These are phyloP conservation scores for Metschnikowia borealis DNA, from an alignment of 805 yeast genomes.

Conservation along the genomic window DNA sequence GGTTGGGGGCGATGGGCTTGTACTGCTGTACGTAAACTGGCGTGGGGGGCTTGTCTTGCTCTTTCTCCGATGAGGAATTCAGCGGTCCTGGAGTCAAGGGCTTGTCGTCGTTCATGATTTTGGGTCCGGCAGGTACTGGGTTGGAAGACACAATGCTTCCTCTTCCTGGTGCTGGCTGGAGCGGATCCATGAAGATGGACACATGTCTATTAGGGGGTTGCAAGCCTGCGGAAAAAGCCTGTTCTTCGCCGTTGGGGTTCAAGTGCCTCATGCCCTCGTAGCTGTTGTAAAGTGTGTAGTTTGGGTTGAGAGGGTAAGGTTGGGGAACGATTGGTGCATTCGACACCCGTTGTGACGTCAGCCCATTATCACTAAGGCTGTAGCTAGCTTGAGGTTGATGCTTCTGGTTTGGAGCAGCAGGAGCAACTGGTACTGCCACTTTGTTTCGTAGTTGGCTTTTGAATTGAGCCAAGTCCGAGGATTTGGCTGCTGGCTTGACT, in stretches of 20 bases:
- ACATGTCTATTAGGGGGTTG: constrained; percentile 30
- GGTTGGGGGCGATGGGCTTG: constrained; percentile 15
- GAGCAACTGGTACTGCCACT: constrained; percentile 1
- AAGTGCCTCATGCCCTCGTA: constrained; percentile 10
- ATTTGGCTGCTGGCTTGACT: constrained; percentile 6
- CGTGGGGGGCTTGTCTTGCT: constrained; percentile 1
- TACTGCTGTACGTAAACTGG: constrained; percentile 15
- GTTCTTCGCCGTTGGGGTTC: constrained; percentile 1
- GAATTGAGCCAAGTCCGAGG: constrained; percentile 8
- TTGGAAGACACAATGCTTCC: neutral
- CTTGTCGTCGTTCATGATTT: constrained; percentile 2
- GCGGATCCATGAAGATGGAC: constrained; percentile 39
- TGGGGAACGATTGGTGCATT: constrained; percentile 30
- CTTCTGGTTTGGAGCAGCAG: neutral
- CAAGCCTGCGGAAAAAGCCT: neutral
- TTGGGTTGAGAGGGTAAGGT: constrained; percentile 34
- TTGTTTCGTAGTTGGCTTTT: constrained; percentile 11
- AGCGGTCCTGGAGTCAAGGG: constrained; percentile 1
- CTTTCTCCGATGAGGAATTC: neutral
- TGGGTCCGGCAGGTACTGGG: neutral
- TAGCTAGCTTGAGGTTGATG: constrained; percentile 7
- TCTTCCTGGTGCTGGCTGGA: constrained; percentile 26
- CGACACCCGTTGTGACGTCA: constrained; percentile 7
- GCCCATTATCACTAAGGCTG: constrained; percentile 12
- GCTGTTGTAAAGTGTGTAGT: constrained; percentile 27